Evolutionary conservation across 768 basidiomycete species (phyloP).

Genomic region (Boletus subcaerulescens): DNA sequence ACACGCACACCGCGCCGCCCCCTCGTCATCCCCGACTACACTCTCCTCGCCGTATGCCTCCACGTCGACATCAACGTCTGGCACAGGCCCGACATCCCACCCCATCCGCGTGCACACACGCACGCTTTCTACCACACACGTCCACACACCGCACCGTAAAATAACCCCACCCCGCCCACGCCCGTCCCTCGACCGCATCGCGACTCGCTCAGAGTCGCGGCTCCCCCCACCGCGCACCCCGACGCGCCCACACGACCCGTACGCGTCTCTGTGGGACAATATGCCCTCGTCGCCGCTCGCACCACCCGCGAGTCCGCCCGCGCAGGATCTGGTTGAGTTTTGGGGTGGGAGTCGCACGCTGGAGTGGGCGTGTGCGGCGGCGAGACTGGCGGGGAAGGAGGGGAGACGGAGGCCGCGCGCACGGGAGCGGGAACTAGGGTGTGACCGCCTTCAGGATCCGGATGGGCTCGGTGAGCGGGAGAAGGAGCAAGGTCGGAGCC

Average conservation of each 20-base stretch:
- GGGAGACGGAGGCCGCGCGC: slow-evolving; percentile 16
- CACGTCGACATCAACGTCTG: slow-evolving; percentile 20
- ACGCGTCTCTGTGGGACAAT: slow-evolving; percentile 31
- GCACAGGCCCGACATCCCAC: slow-evolving; percentile 4
- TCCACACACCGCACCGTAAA: slow-evolving; percentile 26
- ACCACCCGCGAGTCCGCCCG: slow-evolving; percentile 31
- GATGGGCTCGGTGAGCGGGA: not conserved
- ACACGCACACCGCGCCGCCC: slow-evolving; percentile 12
- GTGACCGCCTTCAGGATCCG: not conserved
- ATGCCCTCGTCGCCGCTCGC: slow-evolving; percentile 46
- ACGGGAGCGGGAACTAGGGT: slow-evolving; percentile 2
- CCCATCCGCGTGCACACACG: slow-evolving; percentile 32
- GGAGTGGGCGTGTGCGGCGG: slow-evolving; percentile 40
- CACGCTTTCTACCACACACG: slow-evolving; percentile 26
- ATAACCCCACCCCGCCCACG: slow-evolving; percentile 29
- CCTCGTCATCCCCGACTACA: slow-evolving; percentile 17
- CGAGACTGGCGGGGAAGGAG: slow-evolving; percentile 47
- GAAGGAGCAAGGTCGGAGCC: not conserved
- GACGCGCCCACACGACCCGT: slow-evolving; percentile 28
- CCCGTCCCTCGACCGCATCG: slow-evolving; percentile 33
- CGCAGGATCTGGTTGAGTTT: slow-evolving; percentile 31
- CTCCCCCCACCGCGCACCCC: slow-evolving; percentile 30
- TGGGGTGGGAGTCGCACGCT: slow-evolving; percentile 27
- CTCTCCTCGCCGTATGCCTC: slow-evolving; percentile 21
- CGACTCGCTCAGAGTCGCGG: slow-evolving; percentile 31